phyloP scores from a whole-genome alignment of 257 asterid genomes.

The Echium plantagineum region DNA sequence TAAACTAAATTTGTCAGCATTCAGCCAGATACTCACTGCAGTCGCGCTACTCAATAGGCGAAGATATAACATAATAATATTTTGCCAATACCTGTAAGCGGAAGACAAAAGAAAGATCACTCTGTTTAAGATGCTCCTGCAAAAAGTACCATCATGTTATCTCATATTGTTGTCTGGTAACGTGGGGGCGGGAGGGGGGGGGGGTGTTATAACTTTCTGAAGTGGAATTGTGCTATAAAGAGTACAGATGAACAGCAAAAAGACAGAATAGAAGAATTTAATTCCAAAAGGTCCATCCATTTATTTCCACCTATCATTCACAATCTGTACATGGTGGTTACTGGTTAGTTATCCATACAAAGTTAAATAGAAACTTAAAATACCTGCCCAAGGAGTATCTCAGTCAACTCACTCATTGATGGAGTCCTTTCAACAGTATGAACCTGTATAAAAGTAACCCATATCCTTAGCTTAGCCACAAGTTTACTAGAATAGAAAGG shows the following conservation, averaged over 20 bases:
- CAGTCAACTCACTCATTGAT: constrained; percentile 97
- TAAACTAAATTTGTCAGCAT: too few species aligned
- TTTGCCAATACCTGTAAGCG: constrained; percentile 71
- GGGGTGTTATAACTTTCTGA: neutral
- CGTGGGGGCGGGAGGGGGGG: too few species aligned
- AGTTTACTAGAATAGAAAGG: too few species aligned
- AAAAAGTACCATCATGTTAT: constrained; percentile 19
- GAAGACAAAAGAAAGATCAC: constrained; percentile 92
- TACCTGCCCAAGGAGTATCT: constrained; percentile 97
- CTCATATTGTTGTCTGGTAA: constrained; percentile 1
- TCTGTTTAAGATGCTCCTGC: constrained; percentile 97
- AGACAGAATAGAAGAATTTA: neutral
- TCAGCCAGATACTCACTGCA: too few species aligned
- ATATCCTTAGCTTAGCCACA: constrained; percentile 4
- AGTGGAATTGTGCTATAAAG: neutral
- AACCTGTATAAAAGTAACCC: constrained; percentile 44
- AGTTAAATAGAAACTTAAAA: constrained; percentile 11
- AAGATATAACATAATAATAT: neutral
- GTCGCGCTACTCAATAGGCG: neutral
- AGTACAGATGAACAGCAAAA: neutral
- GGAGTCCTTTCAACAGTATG: constrained; percentile 96
- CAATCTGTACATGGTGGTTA: neutral
- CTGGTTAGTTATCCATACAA: neutral
- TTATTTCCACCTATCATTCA: too few species aligned
- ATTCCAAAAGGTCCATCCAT: neutral